Base-by-base conservation (phyloP, 352 stramenopile species). In the Phytophthora ohioensis region DNA sequence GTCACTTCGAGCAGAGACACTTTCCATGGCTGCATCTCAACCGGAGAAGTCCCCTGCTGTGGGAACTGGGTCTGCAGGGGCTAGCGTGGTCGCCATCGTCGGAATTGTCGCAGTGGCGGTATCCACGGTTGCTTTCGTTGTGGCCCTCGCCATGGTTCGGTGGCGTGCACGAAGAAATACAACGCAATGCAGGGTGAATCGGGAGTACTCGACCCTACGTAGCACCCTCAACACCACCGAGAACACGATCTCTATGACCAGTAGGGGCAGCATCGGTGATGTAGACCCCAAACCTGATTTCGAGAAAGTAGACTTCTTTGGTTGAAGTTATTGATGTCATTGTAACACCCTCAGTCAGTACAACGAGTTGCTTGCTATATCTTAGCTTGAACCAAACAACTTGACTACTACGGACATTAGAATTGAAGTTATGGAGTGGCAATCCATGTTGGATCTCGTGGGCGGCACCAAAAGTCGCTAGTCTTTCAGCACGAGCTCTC, bases 221-320 rank as follows among this genome's bases (percentile, higher is more conserved):
- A 47, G 53, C 11, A 77, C 53, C 15, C 54, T 66, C 41, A 71
- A 56, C 7, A 67, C 43, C 39, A 12, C 36, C 12, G 47, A 73
- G 1, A 67, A 67, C 32, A 59, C 56, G 17, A 52, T 76, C 47
- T 71, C 59, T 0, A 54, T 67, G 21, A 36, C 39, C n/a, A 68
- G 63, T 45, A 67, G 51, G 10, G 57, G 54, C 27, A 76, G 64
- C 11, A 32, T 52, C 34, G 31, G 36, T 6, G 38, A 2, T 47
- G 52, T 30, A 21, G 61, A 58, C 13, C n/a, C 42, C 8, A 62
- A 57, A n/a, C n/a, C 30, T 2, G 35, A 39, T 30, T 31, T 55
- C 9, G 47, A 66, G 11, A 66, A 70, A 17, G 31, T 74, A 27
- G 67, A 74, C 17, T 43, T 67, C 30, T 57, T 62, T 48, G 45